Conservation (phyloP, 805 yeast species). For the Nematodospora valgi region DNA sequence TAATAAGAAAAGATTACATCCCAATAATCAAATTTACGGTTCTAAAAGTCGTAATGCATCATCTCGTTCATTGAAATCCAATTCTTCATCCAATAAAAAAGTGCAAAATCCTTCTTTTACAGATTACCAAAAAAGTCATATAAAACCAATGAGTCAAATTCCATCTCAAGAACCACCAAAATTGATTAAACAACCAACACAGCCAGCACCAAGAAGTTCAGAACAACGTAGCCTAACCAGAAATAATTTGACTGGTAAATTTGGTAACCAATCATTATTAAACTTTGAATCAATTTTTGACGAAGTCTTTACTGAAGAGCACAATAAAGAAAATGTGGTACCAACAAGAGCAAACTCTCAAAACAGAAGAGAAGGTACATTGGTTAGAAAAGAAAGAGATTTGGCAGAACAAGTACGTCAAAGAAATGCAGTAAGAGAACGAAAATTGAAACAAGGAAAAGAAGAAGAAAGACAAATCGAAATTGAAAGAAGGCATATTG, state of each 20-base stretch:
- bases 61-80: constrained; percentile 8
- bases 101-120: constrained; percentile 4
- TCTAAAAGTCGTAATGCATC: constrained; percentile 5
- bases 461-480: constrained; percentile 2
- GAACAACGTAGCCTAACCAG: not conserved
- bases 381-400: constrained; percentile 15
- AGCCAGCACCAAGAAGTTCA: constrained; percentile 1
- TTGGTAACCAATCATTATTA: constrained; percentile 22
- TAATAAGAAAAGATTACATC: constrained; percentile 29
- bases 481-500: constrained; percentile 13
- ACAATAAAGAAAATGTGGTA: constrained; percentile 2
- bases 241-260: constrained; percentile 10
- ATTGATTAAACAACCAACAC: constrained; percentile 13
- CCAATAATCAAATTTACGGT: constrained; percentile 18
- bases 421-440: constrained; percentile 19
- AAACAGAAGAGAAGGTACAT: constrained; percentile 4
- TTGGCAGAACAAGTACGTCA: constrained; percentile 18
- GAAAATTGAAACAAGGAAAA: constrained; percentile 15
- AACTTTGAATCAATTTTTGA: constrained; percentile 32
- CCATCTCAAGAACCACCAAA: constrained; percentile 16
- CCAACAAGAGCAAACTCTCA: not conserved
- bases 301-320: constrained; percentile 25
- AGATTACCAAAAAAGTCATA: not conserved
- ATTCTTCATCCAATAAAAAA: constrained; percentile 6
- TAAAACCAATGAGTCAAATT: constrained; percentile 10